Percentiles rank a stretch among this genome's conserved stretches.
Evolutionary conservation across 139 green algal genomes (phyloP).

Genomic region (Medakamo hakoo): DNA sequence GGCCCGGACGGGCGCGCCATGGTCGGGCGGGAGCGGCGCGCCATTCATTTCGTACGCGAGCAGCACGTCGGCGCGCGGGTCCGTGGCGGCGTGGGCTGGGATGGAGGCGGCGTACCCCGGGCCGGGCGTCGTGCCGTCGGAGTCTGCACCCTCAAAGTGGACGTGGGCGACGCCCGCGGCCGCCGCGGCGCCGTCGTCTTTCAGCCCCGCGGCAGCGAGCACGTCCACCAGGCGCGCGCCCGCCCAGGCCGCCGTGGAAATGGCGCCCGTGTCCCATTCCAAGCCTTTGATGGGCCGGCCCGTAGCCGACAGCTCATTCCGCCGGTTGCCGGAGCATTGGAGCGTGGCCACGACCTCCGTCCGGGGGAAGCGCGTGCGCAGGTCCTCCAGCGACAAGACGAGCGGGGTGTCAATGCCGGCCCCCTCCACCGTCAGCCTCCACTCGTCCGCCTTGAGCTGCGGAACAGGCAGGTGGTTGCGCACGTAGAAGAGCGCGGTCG

Average conservation of each 20-base stretch:
- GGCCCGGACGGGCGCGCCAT: conserved; percentile 60
- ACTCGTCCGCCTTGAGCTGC: conserved; percentile 10
- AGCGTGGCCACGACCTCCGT: conserved; percentile 51
- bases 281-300: conserved; percentile 50
- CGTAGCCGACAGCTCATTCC: conserved; percentile 45
- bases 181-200: conserved; percentile 14
- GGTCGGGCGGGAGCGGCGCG: conserved; percentile 44
- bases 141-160: conserved; percentile 66
- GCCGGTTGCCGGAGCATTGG: conserved; percentile 75
- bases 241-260: conserved; percentile 49
- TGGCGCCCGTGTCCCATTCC: conserved; percentile 54
- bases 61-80: conserved; percentile 44
- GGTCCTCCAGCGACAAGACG: conserved; percentile 41
- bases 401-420: conserved; percentile 27
- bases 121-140: conserved; percentile 36
- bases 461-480: conserved; percentile 77
- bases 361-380: conserved; percentile 50
- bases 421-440: conserved; percentile 25
- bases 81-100: conserved; percentile 43
- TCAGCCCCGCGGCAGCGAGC: conserved; percentile 38
- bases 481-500: conserved; percentile 66
- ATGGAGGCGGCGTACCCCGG: conserved; percentile 52
- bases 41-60: conserved; percentile 93
- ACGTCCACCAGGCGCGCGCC: conserved; percentile 65
- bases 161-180: conserved; percentile 21